These are phyloP conservation scores for Entomortierella chlamydospora DNA, from an alignment of 192 early-diverging fungal genomes.

Conservation along the genomic window DNA sequence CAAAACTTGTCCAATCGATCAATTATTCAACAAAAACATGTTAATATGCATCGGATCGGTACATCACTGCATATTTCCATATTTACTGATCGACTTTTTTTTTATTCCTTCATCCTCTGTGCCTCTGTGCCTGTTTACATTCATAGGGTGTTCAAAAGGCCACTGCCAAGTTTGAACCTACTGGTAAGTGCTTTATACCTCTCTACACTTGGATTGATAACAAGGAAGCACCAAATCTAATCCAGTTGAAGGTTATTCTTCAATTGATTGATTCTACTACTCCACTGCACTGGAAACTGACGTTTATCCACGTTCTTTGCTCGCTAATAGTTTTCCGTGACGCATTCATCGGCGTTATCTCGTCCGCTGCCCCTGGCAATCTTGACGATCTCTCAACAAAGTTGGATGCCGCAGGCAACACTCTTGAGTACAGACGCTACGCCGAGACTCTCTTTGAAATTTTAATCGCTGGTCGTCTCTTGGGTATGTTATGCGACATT, in stretches of 20 bases:
- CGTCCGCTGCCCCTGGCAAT: conserved; percentile 63
- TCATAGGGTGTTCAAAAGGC: conserved; percentile 75
- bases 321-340: conserved; percentile 72
- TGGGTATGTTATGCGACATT: no score
- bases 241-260: no score
- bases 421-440: conserved; percentile 96
- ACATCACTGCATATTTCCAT: no score
- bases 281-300: not conserved
- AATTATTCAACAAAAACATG: no score
- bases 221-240: not conserved
- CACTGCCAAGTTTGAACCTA: conserved; percentile 73
- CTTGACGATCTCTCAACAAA: conserved; percentile 79
- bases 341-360: conserved; percentile 63
- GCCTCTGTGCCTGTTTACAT: no score
- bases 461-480: conserved; percentile 90
- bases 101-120: no score
- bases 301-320: no score
- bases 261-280: no score
- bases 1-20: no score
- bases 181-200: conserved; percentile 59
- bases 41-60: no score
- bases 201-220: not conserved
- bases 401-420: conserved; percentile 86
- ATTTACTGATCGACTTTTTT: no score
- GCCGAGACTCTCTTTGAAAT: conserved; percentile 95